These are phyloP conservation scores for Solanum aculeatissimum DNA, from an alignment of 305 asterid genomes.

Conservation along the genomic window DNA sequence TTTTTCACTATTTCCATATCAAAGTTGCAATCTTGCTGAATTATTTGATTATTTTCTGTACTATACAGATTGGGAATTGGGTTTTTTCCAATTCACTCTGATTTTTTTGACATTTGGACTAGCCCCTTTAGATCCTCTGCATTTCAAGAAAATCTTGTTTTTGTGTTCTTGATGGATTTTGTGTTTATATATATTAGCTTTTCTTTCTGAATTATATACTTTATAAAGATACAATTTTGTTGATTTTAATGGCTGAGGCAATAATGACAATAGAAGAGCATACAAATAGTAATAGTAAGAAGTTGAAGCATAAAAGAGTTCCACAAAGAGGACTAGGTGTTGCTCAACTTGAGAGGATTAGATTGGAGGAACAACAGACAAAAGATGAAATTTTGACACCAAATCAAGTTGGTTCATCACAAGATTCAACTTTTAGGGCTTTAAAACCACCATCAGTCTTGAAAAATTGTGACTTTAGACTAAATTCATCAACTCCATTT, in stretches of 20 bases:
- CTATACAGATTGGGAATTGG: no score
- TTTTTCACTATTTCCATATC: slow-evolving; percentile 5
- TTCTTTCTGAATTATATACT: not conserved
- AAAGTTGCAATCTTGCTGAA: not conserved
- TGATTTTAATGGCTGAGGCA: slow-evolving; percentile 36
- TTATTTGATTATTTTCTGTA: not conserved
- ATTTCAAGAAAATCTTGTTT: slow-evolving; percentile 23
- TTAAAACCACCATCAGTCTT: slow-evolving; percentile 11
- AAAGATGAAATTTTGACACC: slow-evolving; percentile 36
- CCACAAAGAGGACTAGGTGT: slow-evolving; percentile 96
- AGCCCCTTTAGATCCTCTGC: slow-evolving; percentile 18
- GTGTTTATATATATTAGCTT: slow-evolving; percentile 12
- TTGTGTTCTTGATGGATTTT: slow-evolving; percentile 18
- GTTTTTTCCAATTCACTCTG: not conserved
- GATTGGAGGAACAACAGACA: slow-evolving; percentile 61
- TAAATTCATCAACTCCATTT: slow-evolving; percentile 24
- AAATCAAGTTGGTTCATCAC: slow-evolving; percentile 12
- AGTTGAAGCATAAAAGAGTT: slow-evolving; percentile 65
- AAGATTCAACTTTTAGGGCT: slow-evolving; percentile 26
- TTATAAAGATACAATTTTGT: slow-evolving; percentile 19
- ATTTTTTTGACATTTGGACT: not conserved
- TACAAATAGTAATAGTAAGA: slow-evolving; percentile 30
- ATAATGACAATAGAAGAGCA: slow-evolving; percentile 64
- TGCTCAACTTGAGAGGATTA: slow-evolving; percentile 87
- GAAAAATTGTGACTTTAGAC: slow-evolving; percentile 19